Conservation (phyloP, 306 rosid genomes). For the cucumber (Cucumis sativus) region DNA sequence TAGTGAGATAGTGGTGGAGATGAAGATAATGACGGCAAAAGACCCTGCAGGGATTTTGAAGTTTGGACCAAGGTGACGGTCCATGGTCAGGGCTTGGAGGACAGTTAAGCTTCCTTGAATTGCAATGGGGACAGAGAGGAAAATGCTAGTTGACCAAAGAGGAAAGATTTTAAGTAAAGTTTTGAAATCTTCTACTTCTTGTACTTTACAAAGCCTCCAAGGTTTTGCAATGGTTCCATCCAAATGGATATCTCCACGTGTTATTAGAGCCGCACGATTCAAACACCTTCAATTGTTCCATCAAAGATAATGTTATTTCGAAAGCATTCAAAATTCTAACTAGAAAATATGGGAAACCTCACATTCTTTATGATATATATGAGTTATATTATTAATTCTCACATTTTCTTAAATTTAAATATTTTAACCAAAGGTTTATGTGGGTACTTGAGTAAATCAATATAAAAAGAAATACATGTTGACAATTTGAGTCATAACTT, state of each 20-base stretch:
- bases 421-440: no score
- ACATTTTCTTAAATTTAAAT: no score
- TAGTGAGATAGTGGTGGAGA: slow-evolving; percentile 32
- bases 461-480: no score
- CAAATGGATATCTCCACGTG: slow-evolving; percentile 27
- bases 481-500: no score
- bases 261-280: slow-evolving; percentile 34
- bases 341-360: no score
- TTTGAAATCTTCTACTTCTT: slow-evolving; percentile 54
- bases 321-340: no score
- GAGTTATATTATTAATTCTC: no score
- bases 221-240: slow-evolving; percentile 31
- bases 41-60: slow-evolving; percentile 42
- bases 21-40: slow-evolving; percentile 11
- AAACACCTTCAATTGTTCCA: slow-evolving; percentile 36
- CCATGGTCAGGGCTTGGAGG: slow-evolving; percentile 49
- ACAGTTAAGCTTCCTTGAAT: slow-evolving; percentile 29
- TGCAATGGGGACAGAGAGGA: slow-evolving; percentile 33
- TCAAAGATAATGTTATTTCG: no score
- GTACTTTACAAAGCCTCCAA: slow-evolving; percentile 41
- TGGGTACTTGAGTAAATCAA: no score
- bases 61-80: slow-evolving; percentile 39
- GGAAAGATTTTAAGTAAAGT: slow-evolving; percentile 28
- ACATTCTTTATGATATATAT: no score
- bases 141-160: slow-evolving; percentile 34